phyloP scores from a whole-genome alignment of 2,329 filamentous ascomycete genomes.

The Ampelomyces quisqualis region DNA sequence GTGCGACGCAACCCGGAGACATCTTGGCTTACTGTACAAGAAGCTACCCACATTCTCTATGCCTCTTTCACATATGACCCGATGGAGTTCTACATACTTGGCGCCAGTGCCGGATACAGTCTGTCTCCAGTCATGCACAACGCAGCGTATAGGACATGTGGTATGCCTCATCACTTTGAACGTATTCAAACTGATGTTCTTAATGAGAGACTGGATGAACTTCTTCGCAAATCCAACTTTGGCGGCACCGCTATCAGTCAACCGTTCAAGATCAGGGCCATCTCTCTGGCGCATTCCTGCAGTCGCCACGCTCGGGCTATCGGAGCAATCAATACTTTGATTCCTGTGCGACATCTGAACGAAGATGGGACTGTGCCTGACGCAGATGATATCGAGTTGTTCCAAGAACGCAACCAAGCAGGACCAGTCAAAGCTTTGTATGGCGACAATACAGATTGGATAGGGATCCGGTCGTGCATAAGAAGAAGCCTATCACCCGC shows the following conservation, averaged over 20 bases:
- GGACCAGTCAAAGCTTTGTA: conserved; percentile 69
- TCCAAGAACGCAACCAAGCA: conserved; percentile 60
- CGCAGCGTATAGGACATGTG: conserved; percentile 64
- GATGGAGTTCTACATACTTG: conserved; percentile 71
- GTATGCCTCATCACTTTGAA: conserved; percentile 66
- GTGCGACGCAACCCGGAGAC: conserved; percentile 42
- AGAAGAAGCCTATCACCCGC: conserved; percentile 70
- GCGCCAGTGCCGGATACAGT: conserved; percentile 72
- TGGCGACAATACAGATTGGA: conserved; percentile 80
- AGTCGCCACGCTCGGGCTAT: conserved; percentile 72
- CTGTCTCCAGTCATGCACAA: conserved; percentile 77
- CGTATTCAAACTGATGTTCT: conserved; percentile 63
- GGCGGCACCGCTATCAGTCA: conserved; percentile 70
- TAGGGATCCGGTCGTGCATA: conserved; percentile 72
- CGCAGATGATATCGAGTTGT: conserved; percentile 54
- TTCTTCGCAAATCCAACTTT: conserved; percentile 65
- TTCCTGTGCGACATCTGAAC: conserved; percentile 65
- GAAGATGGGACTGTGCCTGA: conserved; percentile 58
- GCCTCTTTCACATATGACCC: conserved; percentile 66
- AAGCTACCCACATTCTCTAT: conserved; percentile 66
- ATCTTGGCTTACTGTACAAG: conserved; percentile 58
- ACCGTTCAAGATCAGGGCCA: conserved; percentile 71
- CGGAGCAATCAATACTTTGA: conserved; percentile 72
- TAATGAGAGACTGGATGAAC: conserved; percentile 56
- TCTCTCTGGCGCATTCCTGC: conserved; percentile 63